A percentile compares a stretch with the other conserved stretches of the same genome.
These are phyloP conservation scores for Piper longum DNA, from an alignment of 164 flowering plant genomes.

Conservation along the genomic window DNA sequence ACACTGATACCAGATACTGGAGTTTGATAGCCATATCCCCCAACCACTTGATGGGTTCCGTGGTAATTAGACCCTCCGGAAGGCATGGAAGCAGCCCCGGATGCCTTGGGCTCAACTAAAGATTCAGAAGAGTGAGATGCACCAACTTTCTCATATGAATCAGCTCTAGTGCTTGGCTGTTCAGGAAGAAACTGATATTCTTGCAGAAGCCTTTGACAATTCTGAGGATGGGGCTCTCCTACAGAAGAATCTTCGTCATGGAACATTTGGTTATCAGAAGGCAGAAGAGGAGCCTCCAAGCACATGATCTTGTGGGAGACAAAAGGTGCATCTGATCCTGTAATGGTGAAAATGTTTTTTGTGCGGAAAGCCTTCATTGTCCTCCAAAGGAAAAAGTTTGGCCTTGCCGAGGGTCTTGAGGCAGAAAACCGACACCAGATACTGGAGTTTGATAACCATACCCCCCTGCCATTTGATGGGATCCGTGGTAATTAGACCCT, in stretches of 20 bases:
- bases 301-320: conserved; percentile 36
- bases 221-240: conserved; percentile 20
- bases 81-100: too few species aligned
- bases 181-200: conserved; percentile 92
- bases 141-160: conserved; percentile 40
- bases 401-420: too few species aligned
- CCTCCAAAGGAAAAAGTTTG: too few species aligned
- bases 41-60: conserved; percentile 35
- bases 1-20: conserved; percentile 29
- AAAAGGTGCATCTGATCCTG: conserved; percentile 30
- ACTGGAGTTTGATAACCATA: conserved; percentile 37
- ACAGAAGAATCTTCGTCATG: conserved; percentile 41
- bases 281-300: conserved; percentile 31
- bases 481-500: conserved; percentile 23
- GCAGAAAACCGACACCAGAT: conserved; percentile 27
- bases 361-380: too few species aligned
- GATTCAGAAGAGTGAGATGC: conserved; percentile 41
- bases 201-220: conserved; percentile 41
- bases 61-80: conserved; percentile 23
- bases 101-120: too few species aligned
- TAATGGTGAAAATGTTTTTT: conserved; percentile 20
- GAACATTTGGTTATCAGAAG: conserved; percentile 33
- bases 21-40: conserved; percentile 35
- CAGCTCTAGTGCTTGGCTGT: conserved; percentile 61
- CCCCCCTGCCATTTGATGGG: conserved; percentile 34